phyloP scores from a whole-genome alignment of 78 protist species.

The Anaeramoeba flamelloides region DNA sequence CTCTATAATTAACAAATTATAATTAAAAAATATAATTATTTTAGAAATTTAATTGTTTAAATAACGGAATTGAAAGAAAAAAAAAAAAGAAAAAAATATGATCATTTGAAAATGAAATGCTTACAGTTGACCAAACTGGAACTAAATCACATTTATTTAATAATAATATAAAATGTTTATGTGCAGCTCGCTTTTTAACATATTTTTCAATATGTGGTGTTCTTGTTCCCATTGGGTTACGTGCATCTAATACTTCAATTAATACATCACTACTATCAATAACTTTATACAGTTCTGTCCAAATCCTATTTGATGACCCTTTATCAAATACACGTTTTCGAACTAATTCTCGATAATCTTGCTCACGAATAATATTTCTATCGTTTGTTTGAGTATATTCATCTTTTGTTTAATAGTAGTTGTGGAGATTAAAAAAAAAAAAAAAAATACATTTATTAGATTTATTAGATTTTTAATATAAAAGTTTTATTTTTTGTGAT shows the following conservation, averaged over 20 bases:
- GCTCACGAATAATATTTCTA: neutral
- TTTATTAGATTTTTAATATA: neutral
- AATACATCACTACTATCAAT: slow-evolving; percentile 90
- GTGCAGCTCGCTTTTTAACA: slow-evolving; percentile 41
- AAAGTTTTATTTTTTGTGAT: too few relatives aligned
- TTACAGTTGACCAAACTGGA: slow-evolving; percentile 79
- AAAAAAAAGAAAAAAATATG: neutral
- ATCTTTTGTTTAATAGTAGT: too few relatives aligned
- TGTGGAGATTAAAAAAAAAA: too few relatives aligned
- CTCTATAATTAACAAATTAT: too few relatives aligned
- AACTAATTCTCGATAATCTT: slow-evolving; percentile 2
- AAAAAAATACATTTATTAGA: neutral
- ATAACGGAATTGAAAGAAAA: neutral
- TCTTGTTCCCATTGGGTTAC: slow-evolving; percentile 97
- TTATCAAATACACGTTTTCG: slow-evolving; percentile 52
- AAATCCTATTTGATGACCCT: slow-evolving; percentile 83
- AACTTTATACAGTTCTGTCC: slow-evolving; percentile 83
- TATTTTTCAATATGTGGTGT: slow-evolving; percentile 11
- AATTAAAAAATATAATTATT: too few relatives aligned
- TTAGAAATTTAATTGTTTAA: too few relatives aligned
- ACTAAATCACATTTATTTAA: slow-evolving; percentile 96
- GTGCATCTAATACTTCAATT: slow-evolving; percentile 62
- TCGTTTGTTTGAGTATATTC: too few relatives aligned
- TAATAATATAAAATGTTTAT: slow-evolving; percentile 92
- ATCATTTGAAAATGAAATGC: neutral